Evolutionary conservation across 768 basidiomycete genomes (phyloP), one percentile per base, ranked within the genome.

Genomic region (Suillus sp.): DNA sequence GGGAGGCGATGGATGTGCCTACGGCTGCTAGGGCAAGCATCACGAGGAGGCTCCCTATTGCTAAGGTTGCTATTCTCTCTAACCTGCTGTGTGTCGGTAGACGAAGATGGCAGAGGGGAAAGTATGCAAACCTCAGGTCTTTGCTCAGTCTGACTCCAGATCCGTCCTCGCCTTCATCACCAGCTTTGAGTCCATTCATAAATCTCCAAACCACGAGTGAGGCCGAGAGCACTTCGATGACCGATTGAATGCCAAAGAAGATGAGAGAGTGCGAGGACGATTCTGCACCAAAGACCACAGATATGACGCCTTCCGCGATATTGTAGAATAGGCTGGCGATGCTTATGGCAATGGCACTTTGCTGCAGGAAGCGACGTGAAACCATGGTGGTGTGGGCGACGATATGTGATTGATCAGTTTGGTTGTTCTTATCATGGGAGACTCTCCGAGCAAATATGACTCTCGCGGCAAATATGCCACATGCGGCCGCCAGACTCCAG

Each of bases 161-260:
- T 62, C 50, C 56, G 14, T 8, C 59, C 32, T 38, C 56, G 58
- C 64, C 62, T 64, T 79, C 77, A 48, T 81, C 74, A 14, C 76
- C 75, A 22, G 76, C 75, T 50, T 70, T 74, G 7, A 67, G 66
- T 11, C 75, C 70, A 18, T 72, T 62, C 35, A 75, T 47, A 62
- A 83, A 83, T 35, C 81, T 71, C 81, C 82, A 83, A 13, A 80
- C 64, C 30, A 83, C 82, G 16, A 83, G 72, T 53, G 70, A 34
- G 4, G 81, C 75, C 22, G 82, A 83, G 57, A 78, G 69, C 38
- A 83, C 81, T 63, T 83, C 82, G 43, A 82, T 79, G 4, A 68
- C 79, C 0, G 82, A 83, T 48, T 83, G 83, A 18, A 83, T 75
- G 1, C 83, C 82, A 54, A 80, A 83, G 70, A 83, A 83, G 32